Evolutionary conservation across 2,329 filamentous ascomycete species (phyloP), one percentile per base, ranked within the genome.

Genomic region (Fusarium protoensiforme): DNA sequence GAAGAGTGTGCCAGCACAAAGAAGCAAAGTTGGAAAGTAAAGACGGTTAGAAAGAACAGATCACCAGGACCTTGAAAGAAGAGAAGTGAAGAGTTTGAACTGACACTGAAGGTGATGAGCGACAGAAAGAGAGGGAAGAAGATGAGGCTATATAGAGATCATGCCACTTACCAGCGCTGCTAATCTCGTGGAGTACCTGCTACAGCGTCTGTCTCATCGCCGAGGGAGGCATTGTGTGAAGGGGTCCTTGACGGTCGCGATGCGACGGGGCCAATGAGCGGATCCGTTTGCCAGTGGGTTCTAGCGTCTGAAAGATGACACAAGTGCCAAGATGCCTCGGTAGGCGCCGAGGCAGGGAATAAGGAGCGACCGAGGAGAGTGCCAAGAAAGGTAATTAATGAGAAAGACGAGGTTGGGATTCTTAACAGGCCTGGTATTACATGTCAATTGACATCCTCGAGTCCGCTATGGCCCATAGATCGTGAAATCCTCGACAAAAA

Each of bases 21-120:
- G 51, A 41, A 46, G 10, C 35, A 51, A 61, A 43, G 54, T 59
- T 36, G 39, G 54, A 31, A 53, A 54, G 64, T 65, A 66, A 64
- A 67, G 43, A 33, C 14, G 54, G 57, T 65, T 38, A 48, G 60
- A 66, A 73, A 67, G 61, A 65, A 48, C 41, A 41, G 75, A 75
- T 78, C 75, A 75, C 75, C 74, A 75, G 75, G 75, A 77, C 51
- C 75, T 74, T 57, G 59, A 68, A 53, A 65, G 62, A 72, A 69
- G 7, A 51, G 46, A 65, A 67, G 16, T 18, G 14, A 57, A 63
- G 51, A 65, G 16, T 67, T 67, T 62, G 57, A 46, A 39, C 41
- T 62, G 62, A 70, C 66, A 56, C 64, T 75, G 75, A 77, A 71
- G 63, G 64, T 69, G 67, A 69, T 75, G 70, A 69, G 58, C 5